These are phyloP conservation scores for Salix arbutifolia DNA, from an alignment of 345 rosid species.

Conservation along the genomic window DNA sequence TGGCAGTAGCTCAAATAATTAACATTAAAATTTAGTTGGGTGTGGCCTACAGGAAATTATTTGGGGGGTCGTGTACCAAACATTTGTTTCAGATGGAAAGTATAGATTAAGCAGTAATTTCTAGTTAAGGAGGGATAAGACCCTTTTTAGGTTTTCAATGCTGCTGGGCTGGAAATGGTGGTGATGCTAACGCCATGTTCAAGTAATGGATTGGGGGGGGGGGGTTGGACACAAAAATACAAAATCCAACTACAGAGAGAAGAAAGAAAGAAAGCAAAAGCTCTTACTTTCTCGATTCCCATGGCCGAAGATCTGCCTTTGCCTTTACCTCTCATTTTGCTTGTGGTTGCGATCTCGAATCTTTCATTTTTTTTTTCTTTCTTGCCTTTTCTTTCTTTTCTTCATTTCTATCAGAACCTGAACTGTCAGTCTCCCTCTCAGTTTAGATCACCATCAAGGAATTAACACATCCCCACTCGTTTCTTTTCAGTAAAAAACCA, in stretches of 20 bases:
- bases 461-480: constrained; percentile 38
- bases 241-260: constrained; percentile 13
- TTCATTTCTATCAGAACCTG: neutral
- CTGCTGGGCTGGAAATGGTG: neutral
- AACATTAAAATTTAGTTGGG: neutral
- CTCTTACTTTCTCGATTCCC: constrained; percentile 50
- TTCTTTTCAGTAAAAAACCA: constrained; percentile 11
- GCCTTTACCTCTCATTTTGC: constrained; percentile 30
- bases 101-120: neutral
- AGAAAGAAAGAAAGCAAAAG: constrained; percentile 37
- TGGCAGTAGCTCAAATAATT: no score
- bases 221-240: neutral
- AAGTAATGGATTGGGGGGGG: constrained; percentile 5
- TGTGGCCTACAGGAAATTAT: neutral
- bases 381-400: neutral
- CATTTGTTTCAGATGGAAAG: neutral
- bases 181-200: constrained; percentile 23
- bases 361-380: constrained; percentile 30
- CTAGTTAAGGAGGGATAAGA: neutral
- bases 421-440: constrained; percentile 19
- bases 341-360: constrained; percentile 51
- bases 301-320: constrained; percentile 47
- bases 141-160: neutral
- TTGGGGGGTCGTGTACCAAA: neutral
- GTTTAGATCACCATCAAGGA: constrained; percentile 22